These are phyloP conservation scores for Beta macrorhiza DNA, from an alignment of 179 eudicot species.

Conservation along the genomic window DNA sequence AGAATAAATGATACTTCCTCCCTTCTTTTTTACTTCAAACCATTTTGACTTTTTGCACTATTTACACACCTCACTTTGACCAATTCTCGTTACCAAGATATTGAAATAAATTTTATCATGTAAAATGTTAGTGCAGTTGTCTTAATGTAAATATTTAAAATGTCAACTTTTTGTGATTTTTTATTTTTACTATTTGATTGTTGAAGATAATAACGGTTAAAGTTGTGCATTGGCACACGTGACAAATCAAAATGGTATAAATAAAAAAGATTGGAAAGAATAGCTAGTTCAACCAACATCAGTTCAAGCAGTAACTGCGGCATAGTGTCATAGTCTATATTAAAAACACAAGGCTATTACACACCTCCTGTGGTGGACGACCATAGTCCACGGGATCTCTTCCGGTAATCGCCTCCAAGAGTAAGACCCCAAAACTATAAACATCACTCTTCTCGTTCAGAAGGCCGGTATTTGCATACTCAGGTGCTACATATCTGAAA, in stretches of 20 bases:
- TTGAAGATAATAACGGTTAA: too few relatives aligned
- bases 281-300: neutral
- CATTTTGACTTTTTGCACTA: too few relatives aligned
- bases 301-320: neutral
- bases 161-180: too few relatives aligned
- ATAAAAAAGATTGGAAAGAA: neutral
- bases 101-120: too few relatives aligned
- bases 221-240: too few relatives aligned
- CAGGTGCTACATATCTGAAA: constrained; percentile 93
- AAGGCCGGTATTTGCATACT: constrained; percentile 96
- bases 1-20: neutral
- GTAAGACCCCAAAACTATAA: constrained; percentile 91
- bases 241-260: too few relatives aligned
- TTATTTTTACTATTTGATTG: too few relatives aligned
- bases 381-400: constrained; percentile 98
- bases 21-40: neutral
- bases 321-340: neutral
- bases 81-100: too few relatives aligned
- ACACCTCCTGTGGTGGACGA: constrained; percentile 85
- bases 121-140: too few relatives aligned
- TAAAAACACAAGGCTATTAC: constrained; percentile 7
- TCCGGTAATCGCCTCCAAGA: constrained; percentile 88
- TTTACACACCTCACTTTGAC: too few relatives aligned
- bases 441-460: constrained; percentile 97
- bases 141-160: too few relatives aligned